These are phyloP conservation scores for Aspergillus vadensis DNA, from an alignment of 2,329 filamentous ascomycete species.

Conservation along the genomic window DNA sequence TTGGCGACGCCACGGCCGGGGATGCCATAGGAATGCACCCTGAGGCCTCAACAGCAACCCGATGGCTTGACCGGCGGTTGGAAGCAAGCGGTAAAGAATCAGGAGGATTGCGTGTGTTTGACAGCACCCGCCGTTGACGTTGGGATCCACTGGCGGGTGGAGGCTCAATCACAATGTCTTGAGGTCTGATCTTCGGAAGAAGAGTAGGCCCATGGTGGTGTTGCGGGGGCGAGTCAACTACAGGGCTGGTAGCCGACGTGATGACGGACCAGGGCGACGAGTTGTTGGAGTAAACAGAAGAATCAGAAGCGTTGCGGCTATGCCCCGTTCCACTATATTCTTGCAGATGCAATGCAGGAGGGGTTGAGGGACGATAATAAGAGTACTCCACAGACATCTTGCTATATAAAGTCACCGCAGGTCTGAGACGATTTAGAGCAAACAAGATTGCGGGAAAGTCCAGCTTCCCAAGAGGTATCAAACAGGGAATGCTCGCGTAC, in stretches of 20 bases:
- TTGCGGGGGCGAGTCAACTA: slow-evolving; percentile 67
- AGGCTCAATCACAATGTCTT: slow-evolving; percentile 75
- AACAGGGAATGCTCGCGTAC: slow-evolving; percentile 14
- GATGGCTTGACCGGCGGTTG: slow-evolving; percentile 47
- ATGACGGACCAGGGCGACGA: slow-evolving; percentile 69
- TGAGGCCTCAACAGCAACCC: slow-evolving; percentile 49
- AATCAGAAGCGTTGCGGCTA: slow-evolving; percentile 65
- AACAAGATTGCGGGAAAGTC: slow-evolving; percentile 22
- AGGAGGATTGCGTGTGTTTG: slow-evolving; percentile 55
- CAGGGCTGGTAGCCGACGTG: slow-evolving; percentile 70
- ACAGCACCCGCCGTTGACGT: slow-evolving; percentile 57
- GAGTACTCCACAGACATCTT: slow-evolving; percentile 48
- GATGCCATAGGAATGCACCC: slow-evolving; percentile 50
- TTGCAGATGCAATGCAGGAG: slow-evolving; percentile 41
- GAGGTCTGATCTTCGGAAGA: slow-evolving; percentile 80
- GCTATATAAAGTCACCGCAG: not conserved
- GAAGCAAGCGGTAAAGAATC: slow-evolving; percentile 55
- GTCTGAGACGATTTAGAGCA: not conserved
- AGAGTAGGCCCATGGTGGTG: slow-evolving; percentile 75
- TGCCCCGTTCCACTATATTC: slow-evolving; percentile 47
- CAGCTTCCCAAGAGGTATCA: slow-evolving; percentile 28
- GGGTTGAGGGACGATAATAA: slow-evolving; percentile 49
- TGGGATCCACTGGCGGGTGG: slow-evolving; percentile 54
- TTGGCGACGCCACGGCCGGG: slow-evolving; percentile 46
- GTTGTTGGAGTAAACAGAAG: slow-evolving; percentile 66